Conservation (phyloP, 2,329 filamentous ascomycete species). For the Tolypocladium nubicola region DNA sequence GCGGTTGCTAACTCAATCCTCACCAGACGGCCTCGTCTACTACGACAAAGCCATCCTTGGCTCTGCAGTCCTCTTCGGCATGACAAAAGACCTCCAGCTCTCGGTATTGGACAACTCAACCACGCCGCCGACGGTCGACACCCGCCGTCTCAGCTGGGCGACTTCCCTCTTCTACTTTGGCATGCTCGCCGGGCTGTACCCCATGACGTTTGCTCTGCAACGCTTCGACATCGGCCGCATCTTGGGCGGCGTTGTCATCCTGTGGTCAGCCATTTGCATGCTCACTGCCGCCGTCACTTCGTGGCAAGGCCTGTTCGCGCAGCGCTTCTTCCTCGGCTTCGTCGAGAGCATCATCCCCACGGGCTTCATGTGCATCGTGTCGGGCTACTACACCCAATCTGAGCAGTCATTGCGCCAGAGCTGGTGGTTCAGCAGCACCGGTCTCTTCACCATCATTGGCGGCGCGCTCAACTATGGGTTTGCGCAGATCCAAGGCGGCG, state of each 20-base stretch:
- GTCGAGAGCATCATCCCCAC: constrained; percentile 56
- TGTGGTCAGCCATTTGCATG: constrained; percentile 60
- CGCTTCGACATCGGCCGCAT: constrained; percentile 55
- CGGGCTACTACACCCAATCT: constrained; percentile 51
- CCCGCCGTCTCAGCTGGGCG: constrained; percentile 62
- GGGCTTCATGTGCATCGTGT: constrained; percentile 54
- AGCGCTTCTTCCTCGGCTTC: constrained; percentile 55
- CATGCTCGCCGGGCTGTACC: constrained; percentile 64
- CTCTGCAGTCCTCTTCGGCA: constrained; percentile 62
- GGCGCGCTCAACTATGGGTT: constrained; percentile 58
- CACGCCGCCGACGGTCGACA: constrained; percentile 48
- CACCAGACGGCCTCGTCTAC: constrained; percentile 28
- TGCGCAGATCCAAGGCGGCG: constrained; percentile 46
- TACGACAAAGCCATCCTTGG: constrained; percentile 59
- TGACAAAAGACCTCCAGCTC: constrained; percentile 58
- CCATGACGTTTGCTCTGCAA: constrained; percentile 61
- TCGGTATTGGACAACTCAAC: constrained; percentile 33
- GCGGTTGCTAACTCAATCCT: background rate
- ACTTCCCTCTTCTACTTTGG: constrained; percentile 75
- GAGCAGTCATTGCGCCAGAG: constrained; percentile 56
- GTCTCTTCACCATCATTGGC: constrained; percentile 52
- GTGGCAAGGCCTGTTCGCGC: constrained; percentile 52
- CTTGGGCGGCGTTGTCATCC: constrained; percentile 49
- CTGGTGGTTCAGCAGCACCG: constrained; percentile 55
- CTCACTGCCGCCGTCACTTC: constrained; percentile 55